Evolutionary conservation across 768 basidiomycete species (phyloP), one percentile per base, ranked within the genome.

Genomic region (Suillus plorans): DNA sequence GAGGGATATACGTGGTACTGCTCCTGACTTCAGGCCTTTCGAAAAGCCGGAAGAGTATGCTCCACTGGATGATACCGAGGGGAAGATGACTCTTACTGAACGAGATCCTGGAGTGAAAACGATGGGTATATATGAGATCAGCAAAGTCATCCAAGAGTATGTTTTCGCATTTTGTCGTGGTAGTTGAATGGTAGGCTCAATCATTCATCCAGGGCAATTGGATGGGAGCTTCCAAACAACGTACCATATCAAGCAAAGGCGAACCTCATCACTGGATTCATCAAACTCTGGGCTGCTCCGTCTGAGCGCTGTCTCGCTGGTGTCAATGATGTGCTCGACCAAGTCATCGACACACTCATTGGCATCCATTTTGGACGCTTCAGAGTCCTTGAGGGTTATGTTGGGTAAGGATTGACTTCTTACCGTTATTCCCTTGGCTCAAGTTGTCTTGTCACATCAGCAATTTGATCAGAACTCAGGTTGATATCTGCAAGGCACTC

Each of bases 341-440:
- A 76, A 41, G 58, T 76, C 13, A 64, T 80, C 6, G 63, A 73
- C 14, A 22, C 62, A 1, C 72, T 77, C 14, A 66, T 80, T 36
- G 63, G 71, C 5, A 61, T 64, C 2, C 76, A 79, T 60, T 87
- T 85, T 64, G 77, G 77, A 4, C 76, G 77, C 8, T 85, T 83
- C 61, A 72, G 63, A 18, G 45, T 69, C 5, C 77, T 85, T 0
- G 71, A 77, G 50, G 62, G 64, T 2, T 63, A 74, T 61, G 67
- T 85, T 28, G 74, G 69, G 84, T 84, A 63, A 14, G 76, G 72
- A 7, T 39, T 45, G 71, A 12, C 12, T 12, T 13, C 12, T 53
- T 14, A 45, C 71, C 0, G 8, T 63, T 0, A 52, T 59, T 31
- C 3, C 41, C 8, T 41, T 28, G 31, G 63, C 10, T 77, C 34